Base-by-base conservation (phyloP, 1,284 basidiomycete species). In the Trametes polyzona region DNA sequence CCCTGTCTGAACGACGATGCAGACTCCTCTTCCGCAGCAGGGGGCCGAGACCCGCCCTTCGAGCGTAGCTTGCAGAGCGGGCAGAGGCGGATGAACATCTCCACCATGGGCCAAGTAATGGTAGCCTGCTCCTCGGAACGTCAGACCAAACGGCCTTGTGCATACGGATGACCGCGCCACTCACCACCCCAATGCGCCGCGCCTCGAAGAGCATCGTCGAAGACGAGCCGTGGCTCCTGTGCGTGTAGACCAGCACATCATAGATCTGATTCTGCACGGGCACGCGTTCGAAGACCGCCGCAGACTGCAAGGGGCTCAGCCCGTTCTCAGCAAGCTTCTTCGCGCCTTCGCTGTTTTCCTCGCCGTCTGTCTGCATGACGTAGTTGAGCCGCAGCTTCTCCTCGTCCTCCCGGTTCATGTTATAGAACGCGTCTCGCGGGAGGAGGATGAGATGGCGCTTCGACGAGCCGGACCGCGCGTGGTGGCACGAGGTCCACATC, bases 21-120 rank as follows among this genome's bases (percentile, higher is more conserved):
- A 16, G 65, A 50, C 27, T 69, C 66, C 17, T 71, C 68, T 19
- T 69, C 67, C n/a, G 57, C 10, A 3, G 54, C 24, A 16, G 41
- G 41, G 11, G 63, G 56, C 16, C 48, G 51, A 14, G 57, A 32
- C 6, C 19, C 29, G 17, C 62, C 65, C 55, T 73, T 73, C n/a
- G 72, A 65, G 48, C 73, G 71, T 52, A 71, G 66, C 59, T 76
- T 83, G 72, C 87, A 89, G 4, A 83, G 65, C 4, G 87, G 87
- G 64, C 87, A 89, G 30, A 87, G 70, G 26, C 78, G 79, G 44
- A 79, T 74, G 70, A 88, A 89, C 39, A 84, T 78, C 69, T 89
- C 87, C 7, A 82, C 78, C 83, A 89, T 89, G 5, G 87, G 85
- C 87, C 86, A 89, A 10, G 86, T 88, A 52, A 89, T 80, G 19